Evolutionary conservation across 768 basidiomycete genomes (phyloP), one percentile per base, ranked within the genome.

Genomic region (Russula earlei): DNA sequence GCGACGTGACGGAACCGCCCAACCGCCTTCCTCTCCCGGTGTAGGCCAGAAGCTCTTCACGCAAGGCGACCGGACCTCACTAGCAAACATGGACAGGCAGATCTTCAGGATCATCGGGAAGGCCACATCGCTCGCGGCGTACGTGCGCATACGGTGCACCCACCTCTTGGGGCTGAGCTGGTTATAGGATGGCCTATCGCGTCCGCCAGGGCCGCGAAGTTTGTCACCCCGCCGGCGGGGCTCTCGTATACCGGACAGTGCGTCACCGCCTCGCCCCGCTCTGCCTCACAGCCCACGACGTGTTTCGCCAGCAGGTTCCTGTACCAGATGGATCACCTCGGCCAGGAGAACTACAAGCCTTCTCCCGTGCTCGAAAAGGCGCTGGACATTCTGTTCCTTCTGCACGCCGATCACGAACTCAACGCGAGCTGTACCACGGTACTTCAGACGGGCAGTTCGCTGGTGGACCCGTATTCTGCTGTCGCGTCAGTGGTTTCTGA

Each of bases 361-460:
- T 87, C 89, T 62, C 90, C 92, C 1, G 78, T 92, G 19, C 78
- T 95, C 8, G 87, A 83, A 66, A 91, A 87, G 63, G 92, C 92
- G 4, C 75, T 95, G 52, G 92, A 95, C 65, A 81, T 86, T 17
- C 73, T 95, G 22, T 95, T 94, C 75, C 75, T 94, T 53, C 74
- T 93, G 24, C 90, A 91, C 64, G 90, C 91, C 0, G 91, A 93
- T 67, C 92, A 95, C 66, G 93, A 94, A 66, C 72, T 94, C 63
- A 94, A 94, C 62, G 90, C 90, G 14, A 85, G 83, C 3, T 79
- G 84, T 50, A 91, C 91, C 2, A 89, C 90, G 1, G 89, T 91
- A 9, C 72, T 95, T 45, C 92, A 94, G 66, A 89, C 89, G 0
- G 91, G 82, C 10, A 89, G 86, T 59, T 92, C 92, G 9, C 76